Evolutionary conservation across 306 rosid species (phyloP).

Genomic region (Ammopiptanthus mongolicus): DNA sequence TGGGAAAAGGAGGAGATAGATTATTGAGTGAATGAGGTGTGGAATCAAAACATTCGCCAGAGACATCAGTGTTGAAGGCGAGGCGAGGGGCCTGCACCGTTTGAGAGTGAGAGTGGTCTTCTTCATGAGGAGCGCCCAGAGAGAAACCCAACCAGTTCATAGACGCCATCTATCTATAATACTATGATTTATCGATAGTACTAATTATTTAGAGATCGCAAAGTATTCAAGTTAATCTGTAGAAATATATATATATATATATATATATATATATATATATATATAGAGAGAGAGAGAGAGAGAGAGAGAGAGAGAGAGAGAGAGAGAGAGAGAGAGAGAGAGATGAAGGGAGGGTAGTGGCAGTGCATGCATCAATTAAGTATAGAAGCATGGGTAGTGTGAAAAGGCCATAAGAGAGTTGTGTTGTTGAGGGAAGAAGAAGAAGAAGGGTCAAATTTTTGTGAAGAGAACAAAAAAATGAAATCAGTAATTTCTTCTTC

Average conservation of each 20-base stretch:
- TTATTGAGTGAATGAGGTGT: conserved; percentile 36
- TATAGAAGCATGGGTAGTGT: neutral
- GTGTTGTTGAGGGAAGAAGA: conserved; percentile 21
- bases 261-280: no score
- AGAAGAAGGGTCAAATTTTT: conserved; percentile 33
- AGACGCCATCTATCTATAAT: conserved; percentile 33
- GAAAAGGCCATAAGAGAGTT: neutral
- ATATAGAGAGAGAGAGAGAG: no score
- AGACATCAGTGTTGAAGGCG: conserved; percentile 42
- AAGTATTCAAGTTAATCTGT: neutral
- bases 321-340: no score
- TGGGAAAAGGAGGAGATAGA: conserved; percentile 39
- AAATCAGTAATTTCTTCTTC: neutral
- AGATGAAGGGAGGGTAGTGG: neutral
- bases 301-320: no score
- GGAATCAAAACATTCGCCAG: no score
- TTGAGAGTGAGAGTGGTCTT: conserved; percentile 2
- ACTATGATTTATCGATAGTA: no score
- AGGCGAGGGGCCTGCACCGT: neutral
- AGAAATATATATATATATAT: neutral
- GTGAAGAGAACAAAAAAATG: neutral
- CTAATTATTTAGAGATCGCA: neutral
- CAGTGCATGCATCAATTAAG: conserved; percentile 31
- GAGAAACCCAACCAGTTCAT: conserved; percentile 79
- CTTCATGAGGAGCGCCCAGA: conserved; percentile 50